phyloP scores from a whole-genome alignment of 2,329 filamentous ascomycete genomes.

The Pseudogymnoascus sp. region DNA sequence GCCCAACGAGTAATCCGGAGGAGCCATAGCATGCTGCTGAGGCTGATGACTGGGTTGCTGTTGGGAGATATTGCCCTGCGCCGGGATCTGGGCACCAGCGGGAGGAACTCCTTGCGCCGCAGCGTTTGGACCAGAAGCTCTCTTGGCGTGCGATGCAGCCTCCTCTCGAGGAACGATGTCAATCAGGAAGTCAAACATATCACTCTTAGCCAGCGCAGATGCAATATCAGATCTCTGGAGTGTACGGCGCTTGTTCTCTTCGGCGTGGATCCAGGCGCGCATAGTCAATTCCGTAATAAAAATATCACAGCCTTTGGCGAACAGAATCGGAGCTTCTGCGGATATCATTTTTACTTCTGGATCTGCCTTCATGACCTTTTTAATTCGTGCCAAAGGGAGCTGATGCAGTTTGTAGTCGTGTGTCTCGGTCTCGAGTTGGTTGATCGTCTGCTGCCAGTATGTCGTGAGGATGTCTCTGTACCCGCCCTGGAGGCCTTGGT shows the following conservation, averaged over 20 bases:
- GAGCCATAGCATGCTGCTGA: constrained; percentile 55
- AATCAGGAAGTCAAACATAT: constrained; percentile 99
- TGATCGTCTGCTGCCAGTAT: constrained; percentile 99
- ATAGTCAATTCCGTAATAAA: constrained; percentile 99
- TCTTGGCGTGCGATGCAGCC: constrained; percentile 77
- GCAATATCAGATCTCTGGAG: constrained; percentile 95
- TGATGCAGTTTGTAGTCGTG: constrained; percentile 99
- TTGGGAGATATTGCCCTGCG: constrained; percentile 44
- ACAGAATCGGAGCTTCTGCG: constrained; percentile 93
- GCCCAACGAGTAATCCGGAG: constrained; percentile 56
- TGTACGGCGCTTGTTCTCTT: constrained; percentile 96
- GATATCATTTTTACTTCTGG: constrained; percentile 99
- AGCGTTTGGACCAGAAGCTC: constrained; percentile 47
- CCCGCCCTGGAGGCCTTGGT: constrained; percentile 84
- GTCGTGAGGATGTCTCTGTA: constrained; percentile 97
- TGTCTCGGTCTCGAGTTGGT: constrained; percentile 85
- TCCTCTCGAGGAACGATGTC: constrained; percentile 97
- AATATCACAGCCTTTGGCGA: constrained; percentile 97
- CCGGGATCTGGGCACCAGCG: constrained; percentile 45
- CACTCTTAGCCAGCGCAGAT: constrained; percentile 88
- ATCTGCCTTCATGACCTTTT: constrained; percentile 99
- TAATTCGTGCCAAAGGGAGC: constrained; percentile 92
- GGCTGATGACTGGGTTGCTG: constrained; percentile 43
- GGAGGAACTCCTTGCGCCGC: constrained; percentile 42
- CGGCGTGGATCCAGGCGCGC: constrained; percentile 98